Evolutionary conservation across 257 asterid genomes (phyloP), one percentile per base, ranked within the genome.

Genomic region (Solanum medicagineum): DNA sequence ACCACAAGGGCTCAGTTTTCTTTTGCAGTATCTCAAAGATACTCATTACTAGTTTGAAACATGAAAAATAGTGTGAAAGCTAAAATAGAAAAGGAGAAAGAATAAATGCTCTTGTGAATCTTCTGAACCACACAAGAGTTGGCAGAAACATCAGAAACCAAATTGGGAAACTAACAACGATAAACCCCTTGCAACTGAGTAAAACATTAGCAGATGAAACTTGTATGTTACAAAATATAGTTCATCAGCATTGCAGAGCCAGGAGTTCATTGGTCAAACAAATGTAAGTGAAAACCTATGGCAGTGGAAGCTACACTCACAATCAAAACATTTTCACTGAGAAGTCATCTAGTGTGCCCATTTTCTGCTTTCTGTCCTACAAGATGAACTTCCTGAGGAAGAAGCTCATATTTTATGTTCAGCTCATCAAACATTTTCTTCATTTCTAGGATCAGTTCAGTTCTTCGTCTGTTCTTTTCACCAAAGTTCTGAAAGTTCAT

Each of bases 371-470:
- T 88, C 5, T 89, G 85, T 10, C 94, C 93, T 4, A 79, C 80
- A 74, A 95, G 95, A 80, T 63, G 92, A 80, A 95, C 96, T 85
- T 93, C 91, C 81, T 93, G 98, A 62, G 97, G 97, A 81, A 95
- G 97, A 79, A 92, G 95, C 82, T 92, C 92, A n/a, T 94, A 95
- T 83, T 87, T 86, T 89, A 95, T 92, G 29, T 81, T 80, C 82
- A 95, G 92, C 88, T 94, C 99, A 85, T 95, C 98, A 12, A 95
- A 93, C 14, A 93, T 86, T 81, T 59, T 90, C 95, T 95, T 95
- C 92, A 93, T 87, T 91, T 94, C 97, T 20, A 93, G 90, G 83
- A 94, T 93, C 57, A 95, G 88, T 65, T 88, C 94, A 15, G 94
- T 88, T 88, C 91, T 91, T 17, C 97, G 92, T 84, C 87, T 86